phyloP scores from a whole-genome alignment of 1,284 basidiomycete species.

The Sanghuangporus baumii region DNA sequence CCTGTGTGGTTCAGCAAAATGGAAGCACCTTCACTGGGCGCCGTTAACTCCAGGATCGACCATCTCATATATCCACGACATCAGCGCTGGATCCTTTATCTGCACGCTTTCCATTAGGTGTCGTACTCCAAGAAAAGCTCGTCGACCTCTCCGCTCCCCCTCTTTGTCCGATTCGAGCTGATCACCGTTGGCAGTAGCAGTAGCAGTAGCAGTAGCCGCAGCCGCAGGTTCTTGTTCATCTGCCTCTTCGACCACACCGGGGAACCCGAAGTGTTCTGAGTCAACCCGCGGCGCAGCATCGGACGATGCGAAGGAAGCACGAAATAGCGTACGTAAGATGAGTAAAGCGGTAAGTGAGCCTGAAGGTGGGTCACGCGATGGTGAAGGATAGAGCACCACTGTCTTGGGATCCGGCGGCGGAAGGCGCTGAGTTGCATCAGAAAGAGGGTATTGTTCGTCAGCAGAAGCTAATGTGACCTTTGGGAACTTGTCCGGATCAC shows the following conservation, averaged over 20 bases:
- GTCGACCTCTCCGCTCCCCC: conserved; percentile 60
- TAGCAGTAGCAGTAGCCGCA: neutral
- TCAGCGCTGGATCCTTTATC: conserved; percentile 64
- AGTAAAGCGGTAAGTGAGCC: conserved; percentile 70
- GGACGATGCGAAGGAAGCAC: conserved; percentile 61
- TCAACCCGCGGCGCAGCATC: conserved; percentile 70
- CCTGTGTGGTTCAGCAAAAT: neutral
- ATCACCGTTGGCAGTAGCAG: conserved; percentile 25
- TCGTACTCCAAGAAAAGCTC: conserved; percentile 60
- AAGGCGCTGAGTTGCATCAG: conserved; percentile 55
- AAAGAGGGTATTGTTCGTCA: conserved; percentile 47
- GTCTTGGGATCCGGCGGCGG: conserved; percentile 59
- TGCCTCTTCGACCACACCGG: conserved; percentile 62
- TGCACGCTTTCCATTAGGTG: conserved; percentile 57
- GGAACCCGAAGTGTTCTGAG: conserved; percentile 78
- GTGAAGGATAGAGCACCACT: conserved; percentile 48
- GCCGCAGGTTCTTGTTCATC: conserved; percentile 42
- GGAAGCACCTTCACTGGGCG: neutral
- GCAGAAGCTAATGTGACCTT: conserved; percentile 56
- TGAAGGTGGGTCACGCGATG: conserved; percentile 60
- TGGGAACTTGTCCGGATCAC: conserved; percentile 58
- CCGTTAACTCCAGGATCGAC: conserved; percentile 43
- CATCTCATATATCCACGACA: conserved; percentile 77
- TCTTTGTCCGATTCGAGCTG: conserved; percentile 47
- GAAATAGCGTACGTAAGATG: conserved; percentile 69